These are phyloP conservation scores for Cochlearia excelsa DNA, from an alignment of 345 rosid species.

Conservation along the genomic window DNA sequence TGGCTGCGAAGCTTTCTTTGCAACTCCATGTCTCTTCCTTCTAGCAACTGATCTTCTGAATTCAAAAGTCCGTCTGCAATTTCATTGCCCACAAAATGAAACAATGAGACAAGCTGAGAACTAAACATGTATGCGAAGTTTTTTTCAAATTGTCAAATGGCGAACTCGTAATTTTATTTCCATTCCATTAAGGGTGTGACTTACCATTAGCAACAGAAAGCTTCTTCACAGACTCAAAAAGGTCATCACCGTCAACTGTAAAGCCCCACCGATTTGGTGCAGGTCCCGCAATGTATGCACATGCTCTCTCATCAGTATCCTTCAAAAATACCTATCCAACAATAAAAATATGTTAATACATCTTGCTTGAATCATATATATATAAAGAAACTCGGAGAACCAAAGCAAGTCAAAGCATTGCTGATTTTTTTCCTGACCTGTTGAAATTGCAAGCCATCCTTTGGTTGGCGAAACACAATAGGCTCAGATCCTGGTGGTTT, in stretches of 20 bases:
- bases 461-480: conserved; percentile 64
- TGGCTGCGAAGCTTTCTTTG: conserved; percentile 67
- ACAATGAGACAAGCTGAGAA: conserved; percentile 23
- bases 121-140: conserved; percentile 18
- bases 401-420: conserved; percentile 15
- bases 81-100: conserved; percentile 28
- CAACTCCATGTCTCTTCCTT: conserved; percentile 40
- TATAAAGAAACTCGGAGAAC: conserved; percentile 3
- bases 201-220: conserved; percentile 54
- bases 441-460: conserved; percentile 71
- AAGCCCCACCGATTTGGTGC: conserved; percentile 99
- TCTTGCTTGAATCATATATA: conserved; percentile 13
- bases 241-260: conserved; percentile 78
- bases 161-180: not conserved
- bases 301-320: conserved; percentile 99
- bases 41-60: conserved; percentile 38
- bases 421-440: conserved; percentile 54
- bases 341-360: conserved; percentile 22
- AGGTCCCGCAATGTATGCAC: conserved; percentile 99
- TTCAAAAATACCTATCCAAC: conserved; percentile 78
- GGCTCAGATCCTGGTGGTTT: conserved; percentile 46
- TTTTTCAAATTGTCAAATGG: not conserved
- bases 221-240: conserved; percentile 55
- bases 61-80: conserved; percentile 55
- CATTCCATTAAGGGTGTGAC: conserved; percentile 23